phyloP scores from a whole-genome alignment of 2,329 filamentous ascomycete genomes.

The Aspergillus sp. region DNA sequence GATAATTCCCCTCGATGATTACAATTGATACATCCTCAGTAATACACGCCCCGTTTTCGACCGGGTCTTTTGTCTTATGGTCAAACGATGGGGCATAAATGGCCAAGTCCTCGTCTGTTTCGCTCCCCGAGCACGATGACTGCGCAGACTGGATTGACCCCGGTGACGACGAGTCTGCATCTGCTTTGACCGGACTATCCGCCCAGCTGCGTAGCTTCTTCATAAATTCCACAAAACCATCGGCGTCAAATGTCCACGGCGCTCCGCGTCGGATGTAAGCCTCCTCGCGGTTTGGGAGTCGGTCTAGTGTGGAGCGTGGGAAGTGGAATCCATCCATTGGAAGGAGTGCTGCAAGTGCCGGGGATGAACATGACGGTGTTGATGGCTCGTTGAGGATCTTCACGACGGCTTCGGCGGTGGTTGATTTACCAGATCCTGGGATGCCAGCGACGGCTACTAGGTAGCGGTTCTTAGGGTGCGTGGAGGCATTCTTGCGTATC shows the following conservation, averaged over 20 bases:
- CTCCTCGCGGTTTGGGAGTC: constrained; percentile 30
- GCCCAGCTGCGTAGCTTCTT: constrained; percentile 22
- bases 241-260: constrained; percentile 37
- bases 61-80: constrained; percentile 35
- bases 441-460: constrained; percentile 31
- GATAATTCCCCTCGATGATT: constrained; percentile 26
- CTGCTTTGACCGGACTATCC: constrained; percentile 2
- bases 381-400: constrained; percentile 20
- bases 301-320: constrained; percentile 26
- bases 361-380: neutral
- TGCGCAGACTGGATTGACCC: neutral
- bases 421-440: constrained; percentile 36
- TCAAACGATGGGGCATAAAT: constrained; percentile 33
- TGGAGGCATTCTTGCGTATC: neutral
- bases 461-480: neutral
- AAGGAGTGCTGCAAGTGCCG: constrained; percentile 19
- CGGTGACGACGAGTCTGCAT: too few species aligned
- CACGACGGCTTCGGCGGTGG: constrained; percentile 27
- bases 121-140: neutral
- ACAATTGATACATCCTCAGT: constrained; percentile 18
- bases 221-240: constrained; percentile 28
- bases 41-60: constrained; percentile 26
- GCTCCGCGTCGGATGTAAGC: constrained; percentile 36
- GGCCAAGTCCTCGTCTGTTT: constrained; percentile 8
- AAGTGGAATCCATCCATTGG: constrained; percentile 42